Evolutionary conservation across 257 asterid species (phyloP), one percentile per base, ranked within the genome.

Genomic region (Datura wrightii): DNA sequence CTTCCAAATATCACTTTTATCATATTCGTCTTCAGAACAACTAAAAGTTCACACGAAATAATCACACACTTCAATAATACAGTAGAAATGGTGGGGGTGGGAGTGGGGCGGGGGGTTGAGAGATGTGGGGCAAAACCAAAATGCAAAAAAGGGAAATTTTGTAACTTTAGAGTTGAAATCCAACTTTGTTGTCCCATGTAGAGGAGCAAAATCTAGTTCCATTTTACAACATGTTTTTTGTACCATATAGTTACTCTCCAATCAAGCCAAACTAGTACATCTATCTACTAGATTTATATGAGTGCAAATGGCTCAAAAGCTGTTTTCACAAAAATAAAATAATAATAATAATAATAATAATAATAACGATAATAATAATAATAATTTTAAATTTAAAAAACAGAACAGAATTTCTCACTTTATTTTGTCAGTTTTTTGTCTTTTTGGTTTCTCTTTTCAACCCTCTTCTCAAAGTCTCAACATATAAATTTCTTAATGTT

Each of bases 381-480:
- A 24, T 24, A 24, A 24, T 24, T 24, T 24, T 24, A 24, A 24
- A 24, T 24, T 24, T 24, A 90, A 80, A 86, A 83, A 88, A 86
- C 81, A 87, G 85, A 48, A 6, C 52, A 79, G 24, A 76, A 69
- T 70, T 59, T 76, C 60, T 70, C 79, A 63, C 84, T n/a, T 50
- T 58, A 88, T 88, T 87, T 89, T 50, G 92, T 91, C 93, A 88
- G 87, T 83, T 87, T 89, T 80, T 79, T 85, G 80, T 72, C 79
- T 89, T 80, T 76, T 85, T 60, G 31, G n/a, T 18, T 62, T 31
- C 72, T 39, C 83, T 82, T 82, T 86, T 79, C 52, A 31, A 34
- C 46, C 16, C 24, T 82, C 34, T 52, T 79, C 60, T 79, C 58
- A n/a, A 60, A 54, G 10, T 7, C 0, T 2, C 7, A 14, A 2